phyloP scores from a whole-genome alignment of 148 eudicot genomes.

The Agrostemma githago region DNA sequence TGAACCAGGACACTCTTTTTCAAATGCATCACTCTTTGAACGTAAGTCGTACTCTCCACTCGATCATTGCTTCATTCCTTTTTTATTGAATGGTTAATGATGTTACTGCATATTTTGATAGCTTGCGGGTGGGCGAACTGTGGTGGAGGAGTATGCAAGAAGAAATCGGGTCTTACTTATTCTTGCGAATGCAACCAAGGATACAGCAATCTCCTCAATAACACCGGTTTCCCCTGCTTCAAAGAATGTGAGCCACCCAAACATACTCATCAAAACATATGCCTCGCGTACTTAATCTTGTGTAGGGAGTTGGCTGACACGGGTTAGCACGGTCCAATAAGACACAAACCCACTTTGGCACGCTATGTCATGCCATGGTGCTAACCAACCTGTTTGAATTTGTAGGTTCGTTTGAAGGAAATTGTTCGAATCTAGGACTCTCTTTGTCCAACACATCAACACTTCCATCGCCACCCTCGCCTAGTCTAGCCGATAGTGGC shows the following conservation, averaged over 20 bases:
- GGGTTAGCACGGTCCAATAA: no score
- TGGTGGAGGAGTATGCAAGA: conserved; percentile 70
- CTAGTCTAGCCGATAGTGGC: conserved; percentile 17
- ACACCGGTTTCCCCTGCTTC: conserved; percentile 51
- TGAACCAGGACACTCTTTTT: conserved; percentile 15
- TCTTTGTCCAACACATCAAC: conserved; percentile 25
- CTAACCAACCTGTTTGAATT: neutral
- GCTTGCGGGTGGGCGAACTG: conserved; percentile 73
- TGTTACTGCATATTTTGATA: conserved; percentile 10
- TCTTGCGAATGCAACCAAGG: conserved; percentile 46
- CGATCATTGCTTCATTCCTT: neutral
- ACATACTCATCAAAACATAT: no score
- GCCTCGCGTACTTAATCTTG: neutral
- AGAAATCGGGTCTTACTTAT: conserved; percentile 39
- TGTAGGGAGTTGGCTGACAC: no score
- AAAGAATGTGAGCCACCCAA: conserved; percentile 48
- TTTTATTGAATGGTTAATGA: neutral
- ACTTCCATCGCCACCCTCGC: conserved; percentile 25
- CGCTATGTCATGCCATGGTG: neutral
- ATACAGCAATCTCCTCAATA: conserved; percentile 45
- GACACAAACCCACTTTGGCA: no score
- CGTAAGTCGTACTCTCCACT: conserved; percentile 29
- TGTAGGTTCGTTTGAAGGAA: conserved; percentile 54
- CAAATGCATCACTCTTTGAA: conserved; percentile 40
- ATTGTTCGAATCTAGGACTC: conserved; percentile 48